phyloP scores from a whole-genome alignment of 768 basidiomycete species.

The Kwoniella dendrophila region DNA sequence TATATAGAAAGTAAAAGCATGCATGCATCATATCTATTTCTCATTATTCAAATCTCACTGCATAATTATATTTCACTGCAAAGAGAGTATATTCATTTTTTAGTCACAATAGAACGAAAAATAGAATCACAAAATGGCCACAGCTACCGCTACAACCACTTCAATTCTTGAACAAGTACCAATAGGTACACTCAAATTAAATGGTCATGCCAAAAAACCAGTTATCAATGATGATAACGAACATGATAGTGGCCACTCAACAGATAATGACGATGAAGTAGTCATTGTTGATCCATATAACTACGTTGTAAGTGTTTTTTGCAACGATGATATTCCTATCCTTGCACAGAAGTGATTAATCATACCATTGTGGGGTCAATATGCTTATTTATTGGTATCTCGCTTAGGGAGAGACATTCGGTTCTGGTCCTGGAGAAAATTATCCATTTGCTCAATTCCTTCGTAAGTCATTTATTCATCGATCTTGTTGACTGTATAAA shows the following conservation, averaged over 20 bases:
- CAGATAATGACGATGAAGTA: conserved; percentile 14
- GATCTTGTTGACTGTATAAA: not conserved
- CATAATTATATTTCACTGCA: not conserved
- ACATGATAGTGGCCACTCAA: conserved; percentile 8
- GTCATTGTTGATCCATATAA: conserved; percentile 49
- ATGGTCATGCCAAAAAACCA: conserved; percentile 14
- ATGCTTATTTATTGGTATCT: conserved; percentile 11
- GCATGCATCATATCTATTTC: not conserved
- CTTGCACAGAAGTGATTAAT: not conserved
- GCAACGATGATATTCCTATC: no score
- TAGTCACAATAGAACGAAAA: not conserved
- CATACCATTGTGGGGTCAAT: conserved; percentile 6
- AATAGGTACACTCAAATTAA: conserved; percentile 35
- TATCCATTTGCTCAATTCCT: conserved; percentile 47
- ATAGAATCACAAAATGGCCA: conserved; percentile 19
- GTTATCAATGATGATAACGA: conserved; percentile 13
- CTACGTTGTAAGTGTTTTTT: conserved; percentile 46
- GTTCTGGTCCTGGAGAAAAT: conserved; percentile 38
- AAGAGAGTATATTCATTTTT: not conserved
- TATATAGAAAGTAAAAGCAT: not conserved
- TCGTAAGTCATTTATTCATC: conserved; percentile 28
- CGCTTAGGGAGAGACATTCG: conserved; percentile 44
- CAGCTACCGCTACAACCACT: conserved; percentile 13
- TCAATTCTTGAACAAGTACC: conserved; percentile 14
- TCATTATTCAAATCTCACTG: not conserved